Conservation (phyloP, 768 basidiomycete species). For the Mycena filopes region DNA sequence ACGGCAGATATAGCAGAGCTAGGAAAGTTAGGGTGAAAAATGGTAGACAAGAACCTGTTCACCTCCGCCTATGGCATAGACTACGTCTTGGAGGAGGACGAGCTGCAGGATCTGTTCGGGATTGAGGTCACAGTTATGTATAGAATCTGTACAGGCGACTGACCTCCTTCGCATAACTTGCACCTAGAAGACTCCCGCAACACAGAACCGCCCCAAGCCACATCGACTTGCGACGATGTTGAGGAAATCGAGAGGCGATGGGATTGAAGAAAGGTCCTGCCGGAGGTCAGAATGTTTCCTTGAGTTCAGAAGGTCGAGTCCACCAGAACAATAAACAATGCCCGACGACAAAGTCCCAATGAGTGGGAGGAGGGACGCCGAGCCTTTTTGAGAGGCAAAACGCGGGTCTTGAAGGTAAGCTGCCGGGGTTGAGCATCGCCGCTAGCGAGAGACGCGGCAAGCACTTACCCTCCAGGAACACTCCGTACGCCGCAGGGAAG, state of each 20-base stretch:
- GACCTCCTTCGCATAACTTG: slow-evolving; percentile 40
- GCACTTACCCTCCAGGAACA: slow-evolving; percentile 39
- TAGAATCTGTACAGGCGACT: no score
- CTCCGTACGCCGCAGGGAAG: slow-evolving; percentile 41
- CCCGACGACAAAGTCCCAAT: slow-evolving; percentile 43
- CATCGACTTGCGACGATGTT: slow-evolving; percentile 32
- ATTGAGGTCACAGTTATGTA: no score
- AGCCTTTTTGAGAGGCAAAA: slow-evolving; percentile 35
- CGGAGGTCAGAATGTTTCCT: not conserved
- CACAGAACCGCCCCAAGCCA: slow-evolving; percentile 39
- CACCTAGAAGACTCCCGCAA: slow-evolving; percentile 37
- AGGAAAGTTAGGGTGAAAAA: not conserved
- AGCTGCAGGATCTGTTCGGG: slow-evolving; percentile 31
- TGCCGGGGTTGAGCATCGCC: not conserved
- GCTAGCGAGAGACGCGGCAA: not conserved
- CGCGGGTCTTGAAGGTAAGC: slow-evolving; percentile 40
- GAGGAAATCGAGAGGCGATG: slow-evolving; percentile 38
- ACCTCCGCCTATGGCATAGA: slow-evolving; percentile 43
- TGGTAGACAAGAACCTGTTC: not conserved
- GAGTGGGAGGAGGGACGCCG: slow-evolving; percentile 40
- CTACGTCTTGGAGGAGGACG: slow-evolving; percentile 39
- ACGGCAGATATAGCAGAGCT: slow-evolving; percentile 41
- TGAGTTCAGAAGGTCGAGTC: no score
- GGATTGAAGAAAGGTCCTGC: slow-evolving; percentile 31
- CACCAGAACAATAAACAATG: slow-evolving; percentile 34